Conservation (phyloP, 2,329 filamentous ascomycete species). For the Sarocladium strictum region DNA sequence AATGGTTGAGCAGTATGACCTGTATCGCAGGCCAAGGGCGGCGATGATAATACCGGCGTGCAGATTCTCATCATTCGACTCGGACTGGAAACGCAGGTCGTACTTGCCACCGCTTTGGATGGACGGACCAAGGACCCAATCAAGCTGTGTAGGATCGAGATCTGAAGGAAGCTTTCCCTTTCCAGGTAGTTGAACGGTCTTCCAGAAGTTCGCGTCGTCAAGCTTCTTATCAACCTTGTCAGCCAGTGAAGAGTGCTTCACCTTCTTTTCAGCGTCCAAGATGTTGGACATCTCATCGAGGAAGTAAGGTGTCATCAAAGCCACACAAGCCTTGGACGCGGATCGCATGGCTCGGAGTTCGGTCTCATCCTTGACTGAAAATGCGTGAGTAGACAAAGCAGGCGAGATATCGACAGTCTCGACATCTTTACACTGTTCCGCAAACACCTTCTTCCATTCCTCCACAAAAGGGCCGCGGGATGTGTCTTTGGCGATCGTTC, state of each 20-base stretch:
- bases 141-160: constrained; percentile 81
- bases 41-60: constrained; percentile 93
- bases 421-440: constrained; percentile 73
- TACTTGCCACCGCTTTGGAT: constrained; percentile 96
- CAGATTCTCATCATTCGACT: constrained; percentile 74
- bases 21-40: constrained; percentile 87
- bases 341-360: constrained; percentile 93
- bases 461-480: constrained; percentile 86
- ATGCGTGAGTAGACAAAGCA: constrained; percentile 75
- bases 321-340: constrained; percentile 88
- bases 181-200: constrained; percentile 63
- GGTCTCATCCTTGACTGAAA: constrained; percentile 91
- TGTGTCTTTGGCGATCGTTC: constrained; percentile 76
- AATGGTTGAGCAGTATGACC: constrained; percentile 89
- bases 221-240: constrained; percentile 87
- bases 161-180: constrained; percentile 75
- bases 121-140: constrained; percentile 87
- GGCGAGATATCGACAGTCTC: constrained; percentile 82
- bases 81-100: constrained; percentile 74
- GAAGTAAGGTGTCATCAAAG: constrained; percentile 92
- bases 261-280: constrained; percentile 93
- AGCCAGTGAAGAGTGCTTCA: constrained; percentile 82
- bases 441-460: constrained; percentile 86
- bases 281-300: constrained; percentile 97
- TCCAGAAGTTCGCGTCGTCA: constrained; percentile 91